These are phyloP conservation scores for Teunomyces lycoperdinae DNA, from an alignment of 805 yeast species.

Conservation along the genomic window DNA sequence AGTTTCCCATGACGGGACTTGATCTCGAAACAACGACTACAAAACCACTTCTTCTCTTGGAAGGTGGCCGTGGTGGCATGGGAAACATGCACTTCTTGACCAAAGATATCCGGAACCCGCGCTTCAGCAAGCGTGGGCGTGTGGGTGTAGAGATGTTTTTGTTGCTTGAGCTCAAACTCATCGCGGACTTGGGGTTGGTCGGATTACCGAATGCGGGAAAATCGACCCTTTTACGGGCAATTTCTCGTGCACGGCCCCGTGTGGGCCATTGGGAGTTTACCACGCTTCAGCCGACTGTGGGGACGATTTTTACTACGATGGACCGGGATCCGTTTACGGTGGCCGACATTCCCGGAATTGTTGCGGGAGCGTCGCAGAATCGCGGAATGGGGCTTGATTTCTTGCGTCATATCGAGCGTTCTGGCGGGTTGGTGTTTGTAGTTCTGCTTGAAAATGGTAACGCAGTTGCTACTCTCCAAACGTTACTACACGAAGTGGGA, in stretches of 20 bases:
- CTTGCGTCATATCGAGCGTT: conserved; percentile 86
- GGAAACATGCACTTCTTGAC: conserved; percentile 96
- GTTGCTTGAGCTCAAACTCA: conserved; percentile 76
- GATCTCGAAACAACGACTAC: conserved; percentile 49
- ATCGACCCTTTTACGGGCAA: conserved; percentile 80
- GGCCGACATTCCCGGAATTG: conserved; percentile 96
- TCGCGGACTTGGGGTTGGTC: conserved; percentile 92
- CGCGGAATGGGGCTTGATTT: conserved; percentile 94
- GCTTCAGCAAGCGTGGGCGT: conserved; percentile 83
- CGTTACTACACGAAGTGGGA: conserved; percentile 72
- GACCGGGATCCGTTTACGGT: conserved; percentile 78
- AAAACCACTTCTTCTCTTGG: conserved; percentile 64
- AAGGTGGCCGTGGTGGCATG: conserved; percentile 92
- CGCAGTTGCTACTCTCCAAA: conserved; percentile 64
- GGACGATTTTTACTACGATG: conserved; percentile 70
- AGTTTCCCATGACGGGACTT: conserved; percentile 77
- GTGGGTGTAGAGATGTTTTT: conserved; percentile 63
- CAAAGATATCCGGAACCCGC: conserved; percentile 78
- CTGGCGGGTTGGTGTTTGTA: conserved; percentile 86
- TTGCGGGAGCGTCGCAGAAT: conserved; percentile 80
- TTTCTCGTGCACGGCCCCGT: conserved; percentile 84
- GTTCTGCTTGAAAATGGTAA: conserved; percentile 65
- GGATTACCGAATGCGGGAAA: conserved; percentile 98
- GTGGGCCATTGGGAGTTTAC: conserved; percentile 98
- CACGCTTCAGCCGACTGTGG: conserved; percentile 86